phyloP scores from a whole-genome alignment of 257 asterid genomes.

The Nicotiana knightiana region DNA sequence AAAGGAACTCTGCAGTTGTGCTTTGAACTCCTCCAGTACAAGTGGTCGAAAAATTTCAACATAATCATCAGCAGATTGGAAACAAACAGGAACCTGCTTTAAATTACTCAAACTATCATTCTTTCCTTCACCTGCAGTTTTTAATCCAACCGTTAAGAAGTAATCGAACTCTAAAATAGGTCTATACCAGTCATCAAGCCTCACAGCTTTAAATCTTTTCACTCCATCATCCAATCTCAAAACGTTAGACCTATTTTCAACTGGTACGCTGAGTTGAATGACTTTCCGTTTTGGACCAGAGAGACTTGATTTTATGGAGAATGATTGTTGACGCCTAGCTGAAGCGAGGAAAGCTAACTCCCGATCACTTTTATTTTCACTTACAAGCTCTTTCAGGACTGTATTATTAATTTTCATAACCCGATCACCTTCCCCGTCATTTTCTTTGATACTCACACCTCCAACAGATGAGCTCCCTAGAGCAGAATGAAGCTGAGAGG shows the following conservation, averaged over 20 bases:
- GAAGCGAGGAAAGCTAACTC: constrained; percentile 71
- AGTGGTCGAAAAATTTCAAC: constrained; percentile 83
- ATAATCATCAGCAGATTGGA: constrained; percentile 75
- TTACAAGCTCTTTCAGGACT: constrained; percentile 33
- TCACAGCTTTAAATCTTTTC: constrained; percentile 73
- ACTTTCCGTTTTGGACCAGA: constrained; percentile 73
- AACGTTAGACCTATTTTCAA: constrained; percentile 41
- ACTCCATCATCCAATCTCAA: constrained; percentile 45
- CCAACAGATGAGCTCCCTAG: constrained; percentile 27
- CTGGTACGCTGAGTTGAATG: constrained; percentile 72
- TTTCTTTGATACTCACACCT: constrained; percentile 22
- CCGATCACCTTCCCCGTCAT: constrained; percentile 30
- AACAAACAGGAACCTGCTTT: constrained; percentile 83
- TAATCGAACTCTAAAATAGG: constrained; percentile 76
- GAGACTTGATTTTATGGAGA: constrained; percentile 35
- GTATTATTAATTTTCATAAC: constrained; percentile 27
- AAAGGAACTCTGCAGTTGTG: constrained; percentile 78
- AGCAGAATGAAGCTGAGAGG: constrained; percentile 29
- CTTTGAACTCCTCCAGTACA: constrained; percentile 90
- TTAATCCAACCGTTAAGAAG: constrained; percentile 74
- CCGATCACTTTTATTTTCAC: constrained; percentile 55
- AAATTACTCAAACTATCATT: constrained; percentile 43
- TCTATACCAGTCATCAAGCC: constrained; percentile 88
- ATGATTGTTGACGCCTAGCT: constrained; percentile 41
- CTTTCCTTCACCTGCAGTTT: constrained; percentile 42